Conservation (phyloP, 2,329 filamentous ascomycete species). For the Beauveria caledonica region DNA sequence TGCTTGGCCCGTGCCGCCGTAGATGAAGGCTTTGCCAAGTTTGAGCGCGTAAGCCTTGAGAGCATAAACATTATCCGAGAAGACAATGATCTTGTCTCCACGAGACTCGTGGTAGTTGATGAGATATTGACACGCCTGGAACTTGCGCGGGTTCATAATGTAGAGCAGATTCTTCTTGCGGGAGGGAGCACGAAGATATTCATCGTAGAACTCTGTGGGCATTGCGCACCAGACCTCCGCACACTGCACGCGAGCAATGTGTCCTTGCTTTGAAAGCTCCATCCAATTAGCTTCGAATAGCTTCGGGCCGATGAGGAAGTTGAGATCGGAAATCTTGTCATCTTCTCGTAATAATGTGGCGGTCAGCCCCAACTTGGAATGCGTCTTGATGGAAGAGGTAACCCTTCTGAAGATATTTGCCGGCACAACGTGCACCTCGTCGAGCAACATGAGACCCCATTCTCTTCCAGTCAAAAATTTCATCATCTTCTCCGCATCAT, state of each 20-base stretch:
- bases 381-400: slow-evolving; percentile 85
- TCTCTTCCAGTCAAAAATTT: slow-evolving; percentile 80
- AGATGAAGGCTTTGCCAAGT: slow-evolving; percentile 82
- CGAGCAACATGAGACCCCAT: slow-evolving; percentile 95
- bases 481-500: slow-evolving; percentile 97
- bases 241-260: slow-evolving; percentile 95
- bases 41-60: slow-evolving; percentile 78
- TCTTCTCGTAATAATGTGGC: slow-evolving; percentile 92
- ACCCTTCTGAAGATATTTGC: slow-evolving; percentile 95
- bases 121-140: slow-evolving; percentile 95
- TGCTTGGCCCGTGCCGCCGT: slow-evolving; percentile 74
- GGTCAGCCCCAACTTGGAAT: slow-evolving; percentile 90
- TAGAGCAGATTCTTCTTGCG: slow-evolving; percentile 54
- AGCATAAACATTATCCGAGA: slow-evolving; percentile 95
- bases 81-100: slow-evolving; percentile 96
- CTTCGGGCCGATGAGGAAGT: slow-evolving; percentile 95
- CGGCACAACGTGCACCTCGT: slow-evolving; percentile 96
- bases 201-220: slow-evolving; percentile 95
- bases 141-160: slow-evolving; percentile 96
- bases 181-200: slow-evolving; percentile 68
- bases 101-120: slow-evolving; percentile 94
- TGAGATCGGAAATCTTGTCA: slow-evolving; percentile 95
- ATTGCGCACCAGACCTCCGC: slow-evolving; percentile 99
- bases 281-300: slow-evolving; percentile 99
- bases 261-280: slow-evolving; percentile 91